A percentile compares a stretch with the other conserved stretches of the same genome.
Conservation (phyloP, 805 yeast species). For the Yamadazyma akitaensis region DNA sequence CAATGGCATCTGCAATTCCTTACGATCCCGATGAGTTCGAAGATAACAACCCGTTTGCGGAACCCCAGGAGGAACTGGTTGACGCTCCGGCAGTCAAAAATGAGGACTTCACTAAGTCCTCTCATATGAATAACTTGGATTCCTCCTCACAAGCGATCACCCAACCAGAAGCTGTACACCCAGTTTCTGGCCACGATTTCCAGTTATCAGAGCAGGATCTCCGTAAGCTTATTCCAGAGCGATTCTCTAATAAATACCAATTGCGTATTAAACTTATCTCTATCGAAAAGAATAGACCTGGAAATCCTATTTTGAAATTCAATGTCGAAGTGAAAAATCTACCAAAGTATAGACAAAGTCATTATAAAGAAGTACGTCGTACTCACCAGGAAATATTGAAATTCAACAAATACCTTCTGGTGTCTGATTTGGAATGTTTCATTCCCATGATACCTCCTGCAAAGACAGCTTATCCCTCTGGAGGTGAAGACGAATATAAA, state of each 20-base stretch:
- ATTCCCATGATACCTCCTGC: slow-evolving; percentile 84
- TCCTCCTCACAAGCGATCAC: not conserved
- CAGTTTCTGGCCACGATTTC: slow-evolving; percentile 21
- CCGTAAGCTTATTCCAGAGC: slow-evolving; percentile 48
- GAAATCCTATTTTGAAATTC: slow-evolving; percentile 76
- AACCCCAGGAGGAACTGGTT: slow-evolving; percentile 22
- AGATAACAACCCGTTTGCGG: slow-evolving; percentile 42
- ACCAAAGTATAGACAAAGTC: slow-evolving; percentile 69
- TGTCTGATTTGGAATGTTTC: slow-evolving; percentile 86
- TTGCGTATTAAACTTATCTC: slow-evolving; percentile 58
- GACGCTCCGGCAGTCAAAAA: not conserved
- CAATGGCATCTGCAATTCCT: slow-evolving; percentile 27
- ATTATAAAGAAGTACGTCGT: slow-evolving; percentile 72
- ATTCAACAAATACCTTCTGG: slow-evolving; percentile 72
- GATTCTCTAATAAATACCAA: slow-evolving; percentile 40
- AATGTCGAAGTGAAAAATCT: slow-evolving; percentile 53
- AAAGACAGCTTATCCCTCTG: slow-evolving; percentile 74
- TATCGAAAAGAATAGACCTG: slow-evolving; percentile 69
- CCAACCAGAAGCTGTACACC: not conserved
- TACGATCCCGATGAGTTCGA: slow-evolving; percentile 47
- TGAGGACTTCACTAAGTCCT: not conserved
- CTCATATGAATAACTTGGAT: not conserved
- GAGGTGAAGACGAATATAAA: slow-evolving; percentile 73
- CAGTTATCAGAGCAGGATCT: slow-evolving; percentile 39
- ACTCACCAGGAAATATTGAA: slow-evolving; percentile 74